Conservation (phyloP, 2,329 filamentous ascomycete genomes). For the Paracorniculantispora psalliotae region DNA sequence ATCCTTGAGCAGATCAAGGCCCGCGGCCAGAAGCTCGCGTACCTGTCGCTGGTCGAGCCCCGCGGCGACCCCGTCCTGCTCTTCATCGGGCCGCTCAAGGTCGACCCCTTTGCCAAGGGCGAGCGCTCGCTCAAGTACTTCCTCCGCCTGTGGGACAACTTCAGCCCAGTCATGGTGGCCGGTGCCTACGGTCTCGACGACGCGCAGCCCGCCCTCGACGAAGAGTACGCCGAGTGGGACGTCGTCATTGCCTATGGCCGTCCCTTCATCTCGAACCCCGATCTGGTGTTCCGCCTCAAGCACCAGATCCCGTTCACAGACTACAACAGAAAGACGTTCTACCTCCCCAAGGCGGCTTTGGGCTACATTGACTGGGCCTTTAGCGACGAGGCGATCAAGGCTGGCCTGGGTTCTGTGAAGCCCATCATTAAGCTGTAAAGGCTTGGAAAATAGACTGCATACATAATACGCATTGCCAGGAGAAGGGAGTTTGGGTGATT, state of each 20-base stretch:
- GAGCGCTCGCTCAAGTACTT: conserved; percentile 25
- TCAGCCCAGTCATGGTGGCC: conserved; percentile 24
- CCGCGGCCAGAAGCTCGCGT: conserved; percentile 24
- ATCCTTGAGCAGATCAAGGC: conserved; percentile 24
- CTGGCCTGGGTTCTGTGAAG: not conserved
- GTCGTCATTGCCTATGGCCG: conserved; percentile 27
- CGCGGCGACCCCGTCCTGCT: conserved; percentile 20
- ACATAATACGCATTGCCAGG: not conserved
- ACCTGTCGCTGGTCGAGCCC: conserved; percentile 26
- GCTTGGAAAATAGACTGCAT: not conserved
- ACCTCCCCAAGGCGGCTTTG: conserved; percentile 7
- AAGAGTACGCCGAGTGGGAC: conserved; percentile 24
- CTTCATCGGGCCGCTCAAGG: not conserved
- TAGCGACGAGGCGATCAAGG: conserved; percentile 6
- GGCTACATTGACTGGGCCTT: conserved; percentile 10
- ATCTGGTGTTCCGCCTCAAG: conserved; percentile 24
- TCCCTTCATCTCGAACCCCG: conserved; percentile 25
- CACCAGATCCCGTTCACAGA: conserved; percentile 20
- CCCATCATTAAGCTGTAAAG: not conserved
- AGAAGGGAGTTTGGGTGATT: not conserved
- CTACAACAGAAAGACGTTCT: conserved; percentile 25
- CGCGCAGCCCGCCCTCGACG: conserved; percentile 19
- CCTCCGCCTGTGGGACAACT: conserved; percentile 26
- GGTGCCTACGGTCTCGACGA: conserved; percentile 21
- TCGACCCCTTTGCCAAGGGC: conserved; percentile 27